Conservation (phyloP, 2,329 filamentous ascomycete species). For the Paradendryphiella salina region DNA sequence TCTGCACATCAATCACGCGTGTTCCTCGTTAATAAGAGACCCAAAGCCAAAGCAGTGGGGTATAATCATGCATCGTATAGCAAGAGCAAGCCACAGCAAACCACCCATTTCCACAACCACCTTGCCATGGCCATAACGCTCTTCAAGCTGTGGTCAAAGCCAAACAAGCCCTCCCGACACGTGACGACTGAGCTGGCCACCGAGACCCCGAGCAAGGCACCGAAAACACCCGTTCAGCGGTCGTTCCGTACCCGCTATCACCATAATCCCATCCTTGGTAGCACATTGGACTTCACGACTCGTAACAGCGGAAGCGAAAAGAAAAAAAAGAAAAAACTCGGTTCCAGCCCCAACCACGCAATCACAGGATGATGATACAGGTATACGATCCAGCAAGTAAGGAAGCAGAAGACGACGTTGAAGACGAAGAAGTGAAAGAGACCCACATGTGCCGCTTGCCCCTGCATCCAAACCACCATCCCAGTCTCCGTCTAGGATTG, state of each 20-base stretch:
- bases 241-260: not conserved
- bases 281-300: too few relatives aligned
- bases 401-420: too few relatives aligned
- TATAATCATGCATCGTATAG: too few relatives aligned
- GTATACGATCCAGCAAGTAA: too few relatives aligned
- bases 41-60: too few relatives aligned
- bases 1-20: not conserved
- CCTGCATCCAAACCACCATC: not conserved
- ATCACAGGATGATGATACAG: too few relatives aligned
- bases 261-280: too few relatives aligned
- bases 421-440: too few relatives aligned
- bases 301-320: not conserved
- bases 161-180: constrained; percentile 6
- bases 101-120: too few relatives aligned
- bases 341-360: too few relatives aligned
- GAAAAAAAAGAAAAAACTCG: not conserved
- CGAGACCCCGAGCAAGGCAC: not conserved
- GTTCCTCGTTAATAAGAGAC: not conserved
- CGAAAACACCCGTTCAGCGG: not conserved
- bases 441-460: constrained; percentile 1
- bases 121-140: not conserved
- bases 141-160: not conserved
- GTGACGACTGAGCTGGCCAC: constrained; percentile 1
- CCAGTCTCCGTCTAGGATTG: not conserved
- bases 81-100: too few relatives aligned